A percentile compares a stretch with the other conserved stretches of the same genome.
Conservation (phyloP, 2,329 filamentous ascomycete species). For the Aspergillus hortae region DNA sequence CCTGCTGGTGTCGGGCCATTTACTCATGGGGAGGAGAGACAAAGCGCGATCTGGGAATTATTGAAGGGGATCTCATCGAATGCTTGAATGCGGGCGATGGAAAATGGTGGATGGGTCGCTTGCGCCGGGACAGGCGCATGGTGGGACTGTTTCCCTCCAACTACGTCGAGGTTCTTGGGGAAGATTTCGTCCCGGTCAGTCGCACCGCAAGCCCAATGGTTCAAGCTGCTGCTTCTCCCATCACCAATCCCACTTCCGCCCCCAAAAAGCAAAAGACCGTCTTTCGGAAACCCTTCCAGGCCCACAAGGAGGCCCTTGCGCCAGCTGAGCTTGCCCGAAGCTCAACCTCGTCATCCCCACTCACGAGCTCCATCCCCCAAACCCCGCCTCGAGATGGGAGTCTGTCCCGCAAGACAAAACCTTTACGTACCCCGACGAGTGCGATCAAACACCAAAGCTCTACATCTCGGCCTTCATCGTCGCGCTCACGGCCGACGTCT, state of each 20-base stretch:
- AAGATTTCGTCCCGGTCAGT: constrained; percentile 71
- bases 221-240: constrained; percentile 47
- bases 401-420: constrained; percentile 27
- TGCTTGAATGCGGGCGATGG: constrained; percentile 96
- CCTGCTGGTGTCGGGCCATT: constrained; percentile 85
- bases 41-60: constrained; percentile 91
- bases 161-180: constrained; percentile 86
- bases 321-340: constrained; percentile 34
- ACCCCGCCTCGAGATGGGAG: constrained; percentile 34
- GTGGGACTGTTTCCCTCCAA: constrained; percentile 95
- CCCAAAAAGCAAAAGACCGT: constrained; percentile 58
- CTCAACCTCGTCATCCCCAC: constrained; percentile 30
- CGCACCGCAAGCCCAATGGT: constrained; percentile 52
- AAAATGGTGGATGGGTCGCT: constrained; percentile 94
- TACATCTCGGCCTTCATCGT: constrained; percentile 25
- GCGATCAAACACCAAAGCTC: constrained; percentile 37
- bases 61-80: constrained; percentile 97
- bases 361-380: constrained; percentile 34
- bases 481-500: constrained; percentile 11
- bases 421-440: constrained; percentile 36
- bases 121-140: constrained; percentile 84
- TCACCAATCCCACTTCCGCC: constrained; percentile 44
- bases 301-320: constrained; percentile 52
- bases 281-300: constrained; percentile 63
- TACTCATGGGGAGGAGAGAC: constrained; percentile 96